A percentile compares a stretch with the other conserved stretches of the same genome.
phyloP scores from a whole-genome alignment of 2,329 filamentous ascomycete genomes.

The Ampelomyces quisqualis region DNA sequence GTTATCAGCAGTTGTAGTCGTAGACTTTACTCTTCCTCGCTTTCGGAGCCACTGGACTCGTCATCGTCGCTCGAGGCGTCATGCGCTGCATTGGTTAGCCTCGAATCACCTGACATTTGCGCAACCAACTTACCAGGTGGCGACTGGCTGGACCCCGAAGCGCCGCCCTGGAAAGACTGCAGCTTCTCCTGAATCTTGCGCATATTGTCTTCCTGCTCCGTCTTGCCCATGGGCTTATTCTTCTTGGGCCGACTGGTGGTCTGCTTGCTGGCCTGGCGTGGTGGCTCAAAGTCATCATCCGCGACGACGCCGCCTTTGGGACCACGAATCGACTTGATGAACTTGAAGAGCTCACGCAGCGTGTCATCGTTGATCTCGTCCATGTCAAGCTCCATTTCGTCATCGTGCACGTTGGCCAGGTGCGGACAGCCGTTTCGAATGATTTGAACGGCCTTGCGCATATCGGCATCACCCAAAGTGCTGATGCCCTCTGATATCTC shows the following conservation, averaged over 20 bases:
- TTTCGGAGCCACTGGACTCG: slow-evolving; percentile 55
- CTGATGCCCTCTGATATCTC: slow-evolving; percentile 85
- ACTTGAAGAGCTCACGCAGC: slow-evolving; percentile 57
- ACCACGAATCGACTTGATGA: slow-evolving; percentile 50
- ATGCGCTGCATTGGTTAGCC: slow-evolving; percentile 34
- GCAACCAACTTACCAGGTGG: slow-evolving; percentile 41
- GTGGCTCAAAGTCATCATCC: slow-evolving; percentile 54
- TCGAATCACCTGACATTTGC: slow-evolving; percentile 7
- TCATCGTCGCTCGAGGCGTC: slow-evolving; percentile 55
- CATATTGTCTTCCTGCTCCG: slow-evolving; percentile 69
- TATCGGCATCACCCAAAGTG: slow-evolving; percentile 73
- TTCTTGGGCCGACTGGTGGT: slow-evolving; percentile 61
- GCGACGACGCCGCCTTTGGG: slow-evolving; percentile 39
- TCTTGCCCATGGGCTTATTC: slow-evolving; percentile 76
- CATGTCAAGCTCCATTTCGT: slow-evolving; percentile 66
- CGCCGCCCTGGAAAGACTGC: slow-evolving; percentile 41
- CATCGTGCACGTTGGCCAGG: slow-evolving; percentile 58
- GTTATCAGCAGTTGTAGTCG: slow-evolving; percentile 1
- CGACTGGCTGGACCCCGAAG: slow-evolving; percentile 49
- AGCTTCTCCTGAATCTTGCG: slow-evolving; percentile 62
- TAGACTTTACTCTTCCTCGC: slow-evolving; percentile 45
- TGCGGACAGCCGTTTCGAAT: slow-evolving; percentile 81
- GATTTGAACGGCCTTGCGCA: slow-evolving; percentile 79
- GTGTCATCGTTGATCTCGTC: slow-evolving; percentile 58
- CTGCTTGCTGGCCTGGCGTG: slow-evolving; percentile 40